Base-by-base conservation (phyloP, 163 green algal species). In the Smithsoniella earleae region DNA sequence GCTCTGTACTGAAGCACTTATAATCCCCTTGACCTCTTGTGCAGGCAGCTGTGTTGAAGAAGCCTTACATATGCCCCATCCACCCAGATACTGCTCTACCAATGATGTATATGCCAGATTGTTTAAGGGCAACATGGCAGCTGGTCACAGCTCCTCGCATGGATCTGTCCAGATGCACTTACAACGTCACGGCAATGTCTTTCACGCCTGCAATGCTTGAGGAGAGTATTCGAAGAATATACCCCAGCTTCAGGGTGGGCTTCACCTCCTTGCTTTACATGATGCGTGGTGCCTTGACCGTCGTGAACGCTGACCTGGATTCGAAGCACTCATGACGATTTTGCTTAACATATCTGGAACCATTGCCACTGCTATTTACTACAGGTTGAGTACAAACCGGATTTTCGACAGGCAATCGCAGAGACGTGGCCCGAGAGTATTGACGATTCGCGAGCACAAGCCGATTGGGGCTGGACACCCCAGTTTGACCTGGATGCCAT, bases 61-160 rank as follows among this genome's bases (percentile, higher is more conserved):
- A 69, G 25, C n/a, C 18, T 5, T 69, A 69, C 1, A 34, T 43
- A 16, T 69, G 58, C 25, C 34, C 18, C 20, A 69, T 69, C 58
- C 25, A 69, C 25, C 37, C 62, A 20, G 80, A 87, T 66, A 78
- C 77, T 18, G 73, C 74, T 36, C 76, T 89, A 36, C 84, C 84
- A 1, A 86, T 86, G 77, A 83, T 85, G 79, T 86, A 87, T 80
- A 90, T 90, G 81, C 75, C 76, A 5, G 85, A 90, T 77, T 87
- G 81, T 77, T 73, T 89, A 46, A 75, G 81, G 37, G 82, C 78
- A 27, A 89, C 84, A 5, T 85, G 81, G 58, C 30, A 82, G 55
- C 65, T 89, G 13, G 86, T 91, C 66, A 81, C 74, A 30, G 86
- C 86, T n/a, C 82, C 81, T 0, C 40, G 69, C 13, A 77, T 83